Base-by-base conservation (phyloP, 75 land plant species). In the Selaginella tamariscina region DNA sequence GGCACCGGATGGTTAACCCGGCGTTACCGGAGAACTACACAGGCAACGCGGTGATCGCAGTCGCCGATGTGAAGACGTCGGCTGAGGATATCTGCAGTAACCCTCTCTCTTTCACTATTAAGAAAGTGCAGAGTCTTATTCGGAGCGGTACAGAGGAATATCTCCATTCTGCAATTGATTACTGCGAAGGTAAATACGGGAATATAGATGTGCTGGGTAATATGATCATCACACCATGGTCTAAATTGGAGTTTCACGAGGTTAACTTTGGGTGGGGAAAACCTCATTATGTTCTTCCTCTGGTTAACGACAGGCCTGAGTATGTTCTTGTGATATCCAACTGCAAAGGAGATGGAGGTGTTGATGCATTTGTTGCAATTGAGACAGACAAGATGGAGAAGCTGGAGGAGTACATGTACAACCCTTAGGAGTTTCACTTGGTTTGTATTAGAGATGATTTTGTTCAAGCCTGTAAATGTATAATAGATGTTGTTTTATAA, bases 221-320 rank as follows among this genome's bases (percentile, higher is more conserved):
- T 21, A 23, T 59, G 62, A 59, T 59, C 26, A 59, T 59, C 62
- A 59, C 62, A 23, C 24, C 62, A 59, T 59, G 62, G 62, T 21
- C 26, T 2, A 59, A 59, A 23, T 23, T 59, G 21, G 27, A 8
- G 8, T 59, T 59, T 59, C 62, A 59, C 26, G 21, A 59, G 62
- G n/a, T 59, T 8, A 23, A 59, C 21, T 59, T 59, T 59, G 62
- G 62, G 21, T 59, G 62, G 62, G n/a, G 62, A n/a, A 59, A 59
- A 5, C 62, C 62, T 8, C 8, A 23, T 9, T 59, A 59, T n/a
- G 62, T 59, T 59, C 5, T 21, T 5, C n/a, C 62, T 8, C 9
- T n/a, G 2, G 62, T 26, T 2, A 5, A 59, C n/a, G 26, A 59
- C 26, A 59, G 62, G 62, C 5, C 8, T 2, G 62, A 59, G 21